Base-by-base conservation (phyloP, 2,329 filamentous ascomycete species). In the Fusarium phyllophilum region DNA sequence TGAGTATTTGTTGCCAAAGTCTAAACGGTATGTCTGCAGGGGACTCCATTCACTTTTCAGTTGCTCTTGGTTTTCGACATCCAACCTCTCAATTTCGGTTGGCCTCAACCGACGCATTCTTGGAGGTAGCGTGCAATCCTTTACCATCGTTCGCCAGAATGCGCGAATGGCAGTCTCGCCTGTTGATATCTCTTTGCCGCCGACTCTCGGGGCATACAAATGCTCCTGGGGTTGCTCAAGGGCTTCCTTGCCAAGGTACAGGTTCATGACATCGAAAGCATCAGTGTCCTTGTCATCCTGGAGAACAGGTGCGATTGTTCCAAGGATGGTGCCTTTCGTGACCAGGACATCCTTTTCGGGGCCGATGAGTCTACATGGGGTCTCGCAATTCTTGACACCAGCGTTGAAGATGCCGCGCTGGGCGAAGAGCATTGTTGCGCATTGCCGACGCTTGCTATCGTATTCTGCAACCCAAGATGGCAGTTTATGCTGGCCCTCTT, bases 391-490 rank as follows among this genome's bases (percentile, higher is more conserved):
- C 13, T 36, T 63, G 8, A 20, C 1, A 1, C 66, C 61, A 2
- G 62, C 66, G 5, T 61, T 61, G 24, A 73, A 68, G 2, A 71
- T 73, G 1, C 17, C 31, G 0, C 70, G 71, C 7, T 71, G 71
- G 5, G 70, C 70, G 8, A 74, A 73, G 1, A 74, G 38, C 3
- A 74, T 22, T 4, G 67, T n/a, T 2, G 38, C 38, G 5, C 39
- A 48, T 3, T 51, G 10, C 2, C 4, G 7, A 2, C 34, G 34
- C 13, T 38, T 55, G 3, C 29, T 26, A 17, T 65, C 36, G 11
- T 71, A 71, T n/a, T 68, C 57, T 3, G 58, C 41, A 1, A 49
- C 44, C 71, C 71, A 74, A n/a, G 71, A 74, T 11, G 58, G 57
- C 4, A 12, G 11, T n/a, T 7, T 14, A 11, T 2, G 9, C 18